phyloP scores from a whole-genome alignment of 257 asterid genomes.

The Orobanche coerulescens region DNA sequence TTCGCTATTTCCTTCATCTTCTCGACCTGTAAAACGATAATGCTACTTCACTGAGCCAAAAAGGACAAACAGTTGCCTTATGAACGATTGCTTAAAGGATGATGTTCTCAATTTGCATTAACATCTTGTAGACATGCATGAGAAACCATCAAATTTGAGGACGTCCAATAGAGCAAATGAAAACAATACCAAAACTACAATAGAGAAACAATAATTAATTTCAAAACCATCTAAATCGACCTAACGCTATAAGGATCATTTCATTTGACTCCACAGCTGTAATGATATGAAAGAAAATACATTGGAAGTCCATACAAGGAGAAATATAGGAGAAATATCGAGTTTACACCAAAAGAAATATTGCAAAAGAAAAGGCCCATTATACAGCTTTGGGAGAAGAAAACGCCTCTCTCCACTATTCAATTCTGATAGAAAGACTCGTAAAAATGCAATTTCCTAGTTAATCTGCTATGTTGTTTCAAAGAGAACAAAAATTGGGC shows the following conservation, averaged over 20 bases:
- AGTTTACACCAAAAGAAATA: neutral
- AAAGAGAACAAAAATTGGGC: neutral
- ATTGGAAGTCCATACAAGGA: neutral
- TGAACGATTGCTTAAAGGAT: slow-evolving; percentile 4
- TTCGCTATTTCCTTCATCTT: slow-evolving; percentile 88
- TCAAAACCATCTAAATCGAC: neutral
- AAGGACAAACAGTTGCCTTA: neutral
- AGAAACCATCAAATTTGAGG: neutral
- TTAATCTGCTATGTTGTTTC: neutral
- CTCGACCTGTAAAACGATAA: slow-evolving; percentile 51
- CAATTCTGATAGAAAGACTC: neutral
- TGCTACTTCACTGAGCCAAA: slow-evolving; percentile 18
- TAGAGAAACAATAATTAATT: neutral
- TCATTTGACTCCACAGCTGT: slow-evolving; percentile 6
- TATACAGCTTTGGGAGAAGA: neutral
- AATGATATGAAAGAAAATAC: neutral
- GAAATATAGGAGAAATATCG: no score
- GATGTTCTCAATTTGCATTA: neutral
- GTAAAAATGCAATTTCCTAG: neutral
- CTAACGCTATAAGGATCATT: neutral
- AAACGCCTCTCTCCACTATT: neutral
- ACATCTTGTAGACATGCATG: neutral
- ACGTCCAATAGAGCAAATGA: slow-evolving; percentile 3
- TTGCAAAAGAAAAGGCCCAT: neutral
- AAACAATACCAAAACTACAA: neutral